Percentiles rank a stretch among this genome's conserved stretches.
Conservation (phyloP, 352 stramenopile species). For the Globisporangium paddicum region DNA sequence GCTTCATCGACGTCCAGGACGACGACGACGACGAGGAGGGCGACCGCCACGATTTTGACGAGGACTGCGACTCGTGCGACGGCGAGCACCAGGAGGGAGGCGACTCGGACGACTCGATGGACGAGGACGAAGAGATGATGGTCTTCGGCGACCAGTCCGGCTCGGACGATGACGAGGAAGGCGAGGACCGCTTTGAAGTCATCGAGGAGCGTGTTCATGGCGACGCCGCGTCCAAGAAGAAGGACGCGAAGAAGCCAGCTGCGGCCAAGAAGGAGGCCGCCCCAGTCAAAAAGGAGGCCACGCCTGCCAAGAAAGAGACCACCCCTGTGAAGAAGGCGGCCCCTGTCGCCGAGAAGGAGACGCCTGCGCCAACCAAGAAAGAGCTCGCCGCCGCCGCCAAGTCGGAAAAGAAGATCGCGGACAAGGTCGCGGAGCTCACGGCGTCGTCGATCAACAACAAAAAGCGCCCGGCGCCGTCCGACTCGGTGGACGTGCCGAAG, state of each 20-base stretch:
- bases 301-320: conserved; percentile 24
- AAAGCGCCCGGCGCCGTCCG: conserved; percentile 58
- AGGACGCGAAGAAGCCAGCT: conserved; percentile 23
- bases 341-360: conserved; percentile 17
- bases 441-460: conserved; percentile 35
- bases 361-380: conserved; percentile 28
- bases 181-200: conserved; percentile 62
- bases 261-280: conserved; percentile 19
- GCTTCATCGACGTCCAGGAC: conserved; percentile 74
- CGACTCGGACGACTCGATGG: conserved; percentile 36
- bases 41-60: conserved; percentile 35
- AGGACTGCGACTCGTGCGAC: conserved; percentile 17
- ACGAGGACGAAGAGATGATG: conserved; percentile 55
- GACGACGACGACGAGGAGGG: conserved; percentile 62
- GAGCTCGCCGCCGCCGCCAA: conserved; percentile 26
- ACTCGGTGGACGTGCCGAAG: conserved; percentile 67
- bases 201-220: conserved; percentile 66
- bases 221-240: conserved; percentile 25
- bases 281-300: conserved; percentile 21
- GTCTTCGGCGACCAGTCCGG: conserved; percentile 40
- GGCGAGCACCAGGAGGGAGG: conserved; percentile 22
- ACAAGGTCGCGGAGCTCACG: conserved; percentile 50
- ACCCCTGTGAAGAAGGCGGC: conserved; percentile 26
- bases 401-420: conserved; percentile 48
- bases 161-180: conserved; percentile 38